Conservation (phyloP, 106 monocot genomes). For the Cymbidium sinense region DNA sequence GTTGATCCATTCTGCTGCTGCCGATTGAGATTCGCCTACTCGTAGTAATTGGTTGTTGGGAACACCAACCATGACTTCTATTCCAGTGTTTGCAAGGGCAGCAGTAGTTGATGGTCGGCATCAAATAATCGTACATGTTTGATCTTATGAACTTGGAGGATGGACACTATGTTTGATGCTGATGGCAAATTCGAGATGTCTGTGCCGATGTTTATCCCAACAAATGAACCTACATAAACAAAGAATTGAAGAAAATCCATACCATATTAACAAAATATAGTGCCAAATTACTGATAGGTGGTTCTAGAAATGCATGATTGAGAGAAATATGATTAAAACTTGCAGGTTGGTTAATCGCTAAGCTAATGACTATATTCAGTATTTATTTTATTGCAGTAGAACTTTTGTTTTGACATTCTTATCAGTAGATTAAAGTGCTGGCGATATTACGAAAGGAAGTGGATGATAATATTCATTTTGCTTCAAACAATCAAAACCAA, state of each 20-base stretch:
- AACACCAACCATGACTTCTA: constrained; percentile 75
- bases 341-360: no score
- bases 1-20: constrained; percentile 77
- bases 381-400: no score
- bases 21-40: constrained; percentile 52
- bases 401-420: no score
- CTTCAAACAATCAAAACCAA: neutral
- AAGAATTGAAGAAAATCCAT: neutral
- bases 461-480: neutral
- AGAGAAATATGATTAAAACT: neutral
- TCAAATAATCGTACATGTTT: constrained; percentile 65
- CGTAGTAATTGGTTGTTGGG: constrained; percentile 68
- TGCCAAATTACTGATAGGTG: neutral
- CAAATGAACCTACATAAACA: constrained; percentile 50
- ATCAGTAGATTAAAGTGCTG: no score
- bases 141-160: constrained; percentile 59
- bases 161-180: constrained; percentile 54
- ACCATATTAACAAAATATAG: neutral
- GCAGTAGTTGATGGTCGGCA: constrained; percentile 68
- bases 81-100: constrained; percentile 84
- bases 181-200: constrained; percentile 50
- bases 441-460: no score
- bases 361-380: no score
- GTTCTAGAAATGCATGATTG: neutral
- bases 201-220: constrained; percentile 68